Percentiles rank a stretch among this genome's conserved stretches.
These are phyloP conservation scores for Cornus florida DNA, from an alignment of 148 eudicot species.

Conservation along the genomic window DNA sequence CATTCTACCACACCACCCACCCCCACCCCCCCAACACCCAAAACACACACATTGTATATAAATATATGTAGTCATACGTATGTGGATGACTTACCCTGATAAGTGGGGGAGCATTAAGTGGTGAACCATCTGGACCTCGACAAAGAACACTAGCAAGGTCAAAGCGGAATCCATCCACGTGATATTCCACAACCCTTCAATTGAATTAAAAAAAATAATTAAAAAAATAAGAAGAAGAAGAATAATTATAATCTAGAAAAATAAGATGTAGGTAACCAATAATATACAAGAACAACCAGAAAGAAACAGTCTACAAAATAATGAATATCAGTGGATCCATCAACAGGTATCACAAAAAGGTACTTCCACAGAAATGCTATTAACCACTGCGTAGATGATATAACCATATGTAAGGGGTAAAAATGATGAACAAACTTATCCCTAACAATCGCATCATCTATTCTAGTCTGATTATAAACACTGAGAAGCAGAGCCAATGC, in stretches of 20 bases:
- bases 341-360: background rate
- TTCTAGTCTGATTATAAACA: background rate
- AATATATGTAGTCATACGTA: background rate
- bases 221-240: too few relatives aligned
- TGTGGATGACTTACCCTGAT: constrained; percentile 53
- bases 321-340: background rate
- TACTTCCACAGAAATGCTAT: background rate
- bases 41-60: too few relatives aligned
- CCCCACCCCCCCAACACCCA: too few relatives aligned
- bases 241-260: background rate
- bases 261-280: background rate
- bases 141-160: constrained; percentile 99
- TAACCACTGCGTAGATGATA: background rate
- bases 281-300: background rate
- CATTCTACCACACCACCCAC: too few relatives aligned
- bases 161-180: constrained; percentile 97
- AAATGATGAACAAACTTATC: background rate
- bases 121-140: constrained; percentile 96
- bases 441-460: background rate
- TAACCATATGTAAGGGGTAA: background rate
- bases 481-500: background rate
- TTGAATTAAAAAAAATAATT: constrained; percentile 2
- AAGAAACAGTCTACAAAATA: background rate
- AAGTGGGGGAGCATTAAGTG: constrained; percentile 87
- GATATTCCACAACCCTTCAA: constrained; percentile 91